Percentiles rank a stretch among this genome's conserved stretches.
Conservation (phyloP, 192 early-diverging fungal genomes). For the Mortierella claussenii region DNA sequence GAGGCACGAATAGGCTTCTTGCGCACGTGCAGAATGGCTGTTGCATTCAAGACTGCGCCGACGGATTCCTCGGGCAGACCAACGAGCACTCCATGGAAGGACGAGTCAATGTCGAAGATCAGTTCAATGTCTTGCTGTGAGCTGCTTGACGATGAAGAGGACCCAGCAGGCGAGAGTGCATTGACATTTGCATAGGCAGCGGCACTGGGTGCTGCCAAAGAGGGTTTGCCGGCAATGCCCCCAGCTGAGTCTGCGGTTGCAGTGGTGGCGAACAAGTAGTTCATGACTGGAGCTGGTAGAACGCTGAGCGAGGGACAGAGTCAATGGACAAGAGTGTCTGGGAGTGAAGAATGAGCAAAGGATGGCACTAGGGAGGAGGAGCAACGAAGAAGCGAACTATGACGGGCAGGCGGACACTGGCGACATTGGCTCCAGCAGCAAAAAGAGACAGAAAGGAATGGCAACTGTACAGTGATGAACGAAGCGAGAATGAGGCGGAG, state of each 20-base stretch:
- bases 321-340: too few species aligned
- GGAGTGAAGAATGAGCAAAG: neutral
- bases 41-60: constrained; percentile 46
- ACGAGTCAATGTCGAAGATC: constrained; percentile 45
- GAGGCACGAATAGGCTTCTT: constrained; percentile 45
- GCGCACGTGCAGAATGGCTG: constrained; percentile 49
- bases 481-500: neutral
- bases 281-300: constrained; percentile 7
- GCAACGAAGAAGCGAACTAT: too few species aligned
- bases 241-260: neutral
- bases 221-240: neutral
- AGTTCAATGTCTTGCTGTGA: constrained; percentile 35
- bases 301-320: neutral
- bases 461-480: neutral
- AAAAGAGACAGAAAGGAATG: neutral
- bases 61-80: constrained; percentile 43
- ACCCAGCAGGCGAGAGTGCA: neutral
- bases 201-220: neutral
- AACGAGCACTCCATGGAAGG: constrained; percentile 46
- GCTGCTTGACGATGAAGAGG: neutral
- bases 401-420: neutral
- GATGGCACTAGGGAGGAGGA: neutral
- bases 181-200: neutral
- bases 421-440: neutral
- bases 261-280: constrained; percentile 30